Evolutionary conservation across 2,329 filamentous ascomycete species (phyloP), one percentile per base, ranked within the genome.

Genomic region (Microthyrium microscopicum): DNA sequence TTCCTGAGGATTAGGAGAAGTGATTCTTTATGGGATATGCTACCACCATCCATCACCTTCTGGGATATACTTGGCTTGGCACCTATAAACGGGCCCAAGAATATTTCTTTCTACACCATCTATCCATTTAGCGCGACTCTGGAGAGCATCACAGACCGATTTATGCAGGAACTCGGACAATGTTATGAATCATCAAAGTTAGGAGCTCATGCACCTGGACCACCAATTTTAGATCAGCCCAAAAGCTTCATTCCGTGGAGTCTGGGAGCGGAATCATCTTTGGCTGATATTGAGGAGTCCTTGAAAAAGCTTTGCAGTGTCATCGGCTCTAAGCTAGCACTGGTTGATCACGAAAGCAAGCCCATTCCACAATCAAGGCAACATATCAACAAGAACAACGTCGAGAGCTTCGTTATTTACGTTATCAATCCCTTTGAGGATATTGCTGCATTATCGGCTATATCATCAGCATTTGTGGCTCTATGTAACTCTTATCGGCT

Each of bases 61-160:
- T 91, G 82, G 83, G 81, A 89, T 47, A 73, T 75, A 29, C 58
- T 91, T 13, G 78, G 80, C 0, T 62, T 92, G 2, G 71, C 71
- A 2, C 82, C 82, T 3, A 70, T 70, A 6, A 70, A 70, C 38
- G 77, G 79, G 1, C 47, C 61, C 5, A 91, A 91, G 50, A 70
- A 87, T 39, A 58, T 89, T 20, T 64, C 67, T 22, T 68, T 73
- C 0, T 67, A 81, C 30, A 82, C 77, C 46, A 59, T 89, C 2
- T 78, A 76, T 41, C 80, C 81, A 0, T 60, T 66, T 32, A 69
- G 70, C 44, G 66, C 68, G 19, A 73, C 76, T 12, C 57, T 87
- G 44, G 52, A 58, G 24, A 67, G 72, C 27, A 68, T 70, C 31
- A 66, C 73, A 5, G 57, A 64, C 11, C 62, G 60, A 1, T 85